A percentile compares a stretch with the other conserved stretches of the same genome.
Evolutionary conservation across 257 asterid genomes (phyloP).

Genomic region (Penstemon newberryi): DNA sequence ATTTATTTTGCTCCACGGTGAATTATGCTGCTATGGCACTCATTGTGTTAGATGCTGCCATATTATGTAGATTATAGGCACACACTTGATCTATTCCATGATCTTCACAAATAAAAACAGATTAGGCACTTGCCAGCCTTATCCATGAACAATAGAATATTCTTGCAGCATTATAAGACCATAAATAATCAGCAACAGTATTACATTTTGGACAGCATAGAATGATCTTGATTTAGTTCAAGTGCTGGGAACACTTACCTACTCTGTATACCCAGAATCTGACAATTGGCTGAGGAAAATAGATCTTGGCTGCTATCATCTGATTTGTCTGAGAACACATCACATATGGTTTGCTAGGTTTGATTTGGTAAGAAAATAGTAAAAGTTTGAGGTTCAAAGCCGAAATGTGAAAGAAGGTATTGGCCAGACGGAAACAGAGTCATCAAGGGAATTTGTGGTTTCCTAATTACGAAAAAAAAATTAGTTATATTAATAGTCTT

Average conservation of each 20-base stretch:
- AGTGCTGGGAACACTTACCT: neutral
- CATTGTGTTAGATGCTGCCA: too few species aligned
- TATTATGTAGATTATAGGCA: too few species aligned
- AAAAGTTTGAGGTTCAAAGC: neutral
- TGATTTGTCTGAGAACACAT: neutral
- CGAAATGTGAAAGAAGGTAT: neutral
- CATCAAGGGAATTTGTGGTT: neutral
- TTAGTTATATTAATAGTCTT: neutral
- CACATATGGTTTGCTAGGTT: neutral
- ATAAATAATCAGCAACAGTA: neutral
- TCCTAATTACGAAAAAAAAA: neutral
- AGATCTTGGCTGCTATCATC: neutral
- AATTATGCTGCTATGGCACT: too few species aligned
- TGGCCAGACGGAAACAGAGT: neutral
- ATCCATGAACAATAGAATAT: neutral
- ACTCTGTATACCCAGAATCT: neutral
- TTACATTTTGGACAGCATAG: neutral
- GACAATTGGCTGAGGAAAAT: neutral
- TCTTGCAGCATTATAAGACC: neutral
- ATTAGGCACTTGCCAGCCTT: neutral
- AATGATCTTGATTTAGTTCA: neutral
- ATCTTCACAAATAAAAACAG: neutral
- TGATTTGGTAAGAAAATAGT: neutral
- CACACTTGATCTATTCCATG: too few species aligned
- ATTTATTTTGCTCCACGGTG: too few species aligned